These are phyloP conservation scores for Pseudoturritis turrita DNA, from an alignment of 345 rosid species.

Conservation along the genomic window DNA sequence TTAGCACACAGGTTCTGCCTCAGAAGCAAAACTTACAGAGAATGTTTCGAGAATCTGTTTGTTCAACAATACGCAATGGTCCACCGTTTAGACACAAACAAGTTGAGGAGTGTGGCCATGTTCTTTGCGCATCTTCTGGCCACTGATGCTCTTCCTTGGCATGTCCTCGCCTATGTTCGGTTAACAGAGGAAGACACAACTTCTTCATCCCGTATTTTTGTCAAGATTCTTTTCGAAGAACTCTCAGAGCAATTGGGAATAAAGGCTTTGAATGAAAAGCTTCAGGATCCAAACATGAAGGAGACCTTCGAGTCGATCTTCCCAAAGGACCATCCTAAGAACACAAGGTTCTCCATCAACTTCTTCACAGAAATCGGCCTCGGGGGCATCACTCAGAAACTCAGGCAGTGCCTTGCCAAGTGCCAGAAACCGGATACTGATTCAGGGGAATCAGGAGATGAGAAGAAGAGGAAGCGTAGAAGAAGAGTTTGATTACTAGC, in stretches of 20 bases:
- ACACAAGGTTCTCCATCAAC: conserved; percentile 58
- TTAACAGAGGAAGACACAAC: conserved; percentile 70
- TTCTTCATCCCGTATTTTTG: conserved; percentile 64
- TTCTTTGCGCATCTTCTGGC: conserved; percentile 74
- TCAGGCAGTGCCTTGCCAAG: conserved; percentile 36
- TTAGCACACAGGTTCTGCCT: conserved; percentile 48
- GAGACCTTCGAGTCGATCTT: conserved; percentile 63
- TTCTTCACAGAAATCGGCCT: conserved; percentile 76
- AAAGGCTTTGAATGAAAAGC: conserved; percentile 50
- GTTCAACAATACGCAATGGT: conserved; percentile 69
- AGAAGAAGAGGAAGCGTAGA: conserved; percentile 23
- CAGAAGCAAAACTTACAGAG: conserved; percentile 58
- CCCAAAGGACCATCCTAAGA: conserved; percentile 61
- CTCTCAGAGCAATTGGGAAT: conserved; percentile 63
- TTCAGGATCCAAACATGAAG: conserved; percentile 48
- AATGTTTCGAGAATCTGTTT: conserved; percentile 68
- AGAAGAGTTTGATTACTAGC: conserved; percentile 7
- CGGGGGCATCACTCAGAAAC: conserved; percentile 61
- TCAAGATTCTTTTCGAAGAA: conserved; percentile 67
- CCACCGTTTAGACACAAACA: conserved; percentile 64
- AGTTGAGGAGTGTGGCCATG: conserved; percentile 55
- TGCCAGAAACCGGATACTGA: neutral
- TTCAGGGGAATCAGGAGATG: conserved; percentile 11
- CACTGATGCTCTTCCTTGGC: conserved; percentile 65
- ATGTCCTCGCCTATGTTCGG: conserved; percentile 49